These are phyloP conservation scores for Leptomonas pyrrhocoris DNA, from an alignment of 208 protist species.

Conservation along the genomic window DNA sequence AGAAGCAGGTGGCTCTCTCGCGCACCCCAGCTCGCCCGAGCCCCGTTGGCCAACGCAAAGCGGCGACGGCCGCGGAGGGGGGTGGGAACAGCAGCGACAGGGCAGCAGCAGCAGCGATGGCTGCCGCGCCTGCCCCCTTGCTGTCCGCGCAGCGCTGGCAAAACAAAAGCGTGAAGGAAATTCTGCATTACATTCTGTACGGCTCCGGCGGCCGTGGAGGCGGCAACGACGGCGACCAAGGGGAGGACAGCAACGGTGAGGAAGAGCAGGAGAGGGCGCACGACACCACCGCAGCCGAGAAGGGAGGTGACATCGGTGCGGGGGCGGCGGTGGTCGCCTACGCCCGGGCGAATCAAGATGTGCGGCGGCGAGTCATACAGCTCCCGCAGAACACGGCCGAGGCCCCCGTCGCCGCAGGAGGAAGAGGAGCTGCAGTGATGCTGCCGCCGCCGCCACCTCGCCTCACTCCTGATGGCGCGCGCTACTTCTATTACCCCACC, in stretches of 20 bases:
- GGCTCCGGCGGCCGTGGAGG: slow-evolving; percentile 12
- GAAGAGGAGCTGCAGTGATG: not conserved
- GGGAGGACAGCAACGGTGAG: not conserved
- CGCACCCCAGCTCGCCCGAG: slow-evolving; percentile 17
- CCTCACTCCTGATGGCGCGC: slow-evolving; percentile 1
- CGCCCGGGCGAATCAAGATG: slow-evolving; percentile 34
- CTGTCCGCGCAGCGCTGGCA: slow-evolving; percentile 12
- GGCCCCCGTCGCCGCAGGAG: not conserved
- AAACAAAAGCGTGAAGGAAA: slow-evolving; percentile 29
- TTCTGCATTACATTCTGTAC: slow-evolving; percentile 38
- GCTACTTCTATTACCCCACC: slow-evolving; percentile 34
- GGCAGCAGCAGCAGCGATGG: not conserved
- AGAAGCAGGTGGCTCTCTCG: slow-evolving; percentile 30
- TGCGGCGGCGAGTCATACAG: slow-evolving; percentile 28
- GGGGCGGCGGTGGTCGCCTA: slow-evolving; percentile 17
- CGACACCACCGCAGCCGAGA: not conserved
- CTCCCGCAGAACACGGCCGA: not conserved
- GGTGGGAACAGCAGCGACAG: not conserved
- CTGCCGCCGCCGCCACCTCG: not conserved
- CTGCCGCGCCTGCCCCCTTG: not conserved
- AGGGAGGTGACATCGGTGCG: not conserved
- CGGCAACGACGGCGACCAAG: not conserved
- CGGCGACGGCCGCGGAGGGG: not conserved
- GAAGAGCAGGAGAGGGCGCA: not conserved
- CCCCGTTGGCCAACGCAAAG: not conserved